Evolutionary conservation across 2,329 filamentous ascomycete species (phyloP), one percentile per base, ranked within the genome.

Genomic region (Aspergillus pseudoglaucus): DNA sequence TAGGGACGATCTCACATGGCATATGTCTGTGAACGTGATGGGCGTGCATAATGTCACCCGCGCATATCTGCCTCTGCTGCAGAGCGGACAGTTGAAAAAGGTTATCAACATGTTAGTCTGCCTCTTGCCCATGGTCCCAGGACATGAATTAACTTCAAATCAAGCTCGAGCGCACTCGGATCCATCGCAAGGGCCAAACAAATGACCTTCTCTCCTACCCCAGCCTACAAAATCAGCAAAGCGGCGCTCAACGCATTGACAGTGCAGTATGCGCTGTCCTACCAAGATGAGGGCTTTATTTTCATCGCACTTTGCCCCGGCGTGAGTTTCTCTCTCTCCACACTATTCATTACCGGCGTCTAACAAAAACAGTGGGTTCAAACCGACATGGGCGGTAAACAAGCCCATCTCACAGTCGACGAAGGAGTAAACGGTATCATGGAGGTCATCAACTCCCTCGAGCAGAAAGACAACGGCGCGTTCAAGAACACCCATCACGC

Each of bases 231-330:
- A 53, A 67, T 77, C 51, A 68, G 72, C 4, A 79, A 78, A 53
- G 69, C 75, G 0, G 73, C 74, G 1, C 50, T 77, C 43, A 75
- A 76, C 47, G 71, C 71, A 57, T 58, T 79, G 32, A 78, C 71
- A 1, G 64, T 71, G 0, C 73, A 62, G 42, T 61, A 61, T 45
- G 54, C 57, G 10, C 42, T 51, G 8, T 48, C 57, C 10, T 66
- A 67, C 39, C 63, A 52, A 2, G 50, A 66, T 5, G 62, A 72
- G 22, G 73, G 72, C 1, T 76, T 76, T 50, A 72, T 64, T 0
- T 60, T 76, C 44, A 47, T 75, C 8, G 60, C 65, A 0, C 38
- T 77, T 4, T 68, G 59, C 18, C 76, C 75, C 6, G 75, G 75
- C 1, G 74, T 77, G 67, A 52, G 73, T 60, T 10, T 1, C 15